Conservation (phyloP, 1,284 basidiomycete genomes). For the Heterobasidion occidentale region DNA sequence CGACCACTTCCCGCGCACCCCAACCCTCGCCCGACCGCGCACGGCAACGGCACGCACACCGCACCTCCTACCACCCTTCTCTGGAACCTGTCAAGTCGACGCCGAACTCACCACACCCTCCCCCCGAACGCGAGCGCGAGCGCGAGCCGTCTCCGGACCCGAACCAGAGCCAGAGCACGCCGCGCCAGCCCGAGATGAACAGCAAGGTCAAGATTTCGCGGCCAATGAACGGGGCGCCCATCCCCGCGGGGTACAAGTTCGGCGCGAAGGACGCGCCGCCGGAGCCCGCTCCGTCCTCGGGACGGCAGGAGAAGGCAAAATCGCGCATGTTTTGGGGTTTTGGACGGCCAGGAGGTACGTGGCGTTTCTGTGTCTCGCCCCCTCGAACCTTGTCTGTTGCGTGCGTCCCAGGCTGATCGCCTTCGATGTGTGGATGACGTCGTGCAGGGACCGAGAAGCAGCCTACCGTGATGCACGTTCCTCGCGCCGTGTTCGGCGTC, state of each 20-base stretch:
- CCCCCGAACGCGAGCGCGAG: slow-evolving; percentile 21
- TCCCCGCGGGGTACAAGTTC: slow-evolving; percentile 87
- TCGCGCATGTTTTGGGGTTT: slow-evolving; percentile 87
- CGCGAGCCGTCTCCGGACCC: slow-evolving; percentile 60
- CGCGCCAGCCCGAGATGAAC: slow-evolving; percentile 25
- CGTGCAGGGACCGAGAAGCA: slow-evolving; percentile 30
- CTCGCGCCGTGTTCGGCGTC: slow-evolving; percentile 86
- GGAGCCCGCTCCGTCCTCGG: slow-evolving; percentile 36
- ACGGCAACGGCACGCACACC: slow-evolving; percentile 35
- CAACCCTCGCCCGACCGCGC: slow-evolving; percentile 48
- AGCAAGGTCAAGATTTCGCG: slow-evolving; percentile 82
- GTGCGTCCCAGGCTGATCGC: neutral
- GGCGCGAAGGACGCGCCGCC: slow-evolving; percentile 55
- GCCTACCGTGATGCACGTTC: slow-evolving; percentile 33
- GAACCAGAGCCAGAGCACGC: slow-evolving; percentile 30
- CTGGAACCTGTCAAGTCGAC: slow-evolving; percentile 40
- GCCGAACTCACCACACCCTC: slow-evolving; percentile 21
- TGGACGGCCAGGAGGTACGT: slow-evolving; percentile 46
- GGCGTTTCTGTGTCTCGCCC: slow-evolving; percentile 9
- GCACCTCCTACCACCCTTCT: slow-evolving; percentile 51
- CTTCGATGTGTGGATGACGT: neutral
- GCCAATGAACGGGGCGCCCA: slow-evolving; percentile 78
- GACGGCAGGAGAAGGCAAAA: slow-evolving; percentile 84
- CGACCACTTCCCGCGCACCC: slow-evolving; percentile 22
- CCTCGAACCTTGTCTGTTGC: slow-evolving; percentile 2